phyloP scores from a whole-genome alignment of 1,139 yeast species.

The Protomyces inouyei region DNA sequence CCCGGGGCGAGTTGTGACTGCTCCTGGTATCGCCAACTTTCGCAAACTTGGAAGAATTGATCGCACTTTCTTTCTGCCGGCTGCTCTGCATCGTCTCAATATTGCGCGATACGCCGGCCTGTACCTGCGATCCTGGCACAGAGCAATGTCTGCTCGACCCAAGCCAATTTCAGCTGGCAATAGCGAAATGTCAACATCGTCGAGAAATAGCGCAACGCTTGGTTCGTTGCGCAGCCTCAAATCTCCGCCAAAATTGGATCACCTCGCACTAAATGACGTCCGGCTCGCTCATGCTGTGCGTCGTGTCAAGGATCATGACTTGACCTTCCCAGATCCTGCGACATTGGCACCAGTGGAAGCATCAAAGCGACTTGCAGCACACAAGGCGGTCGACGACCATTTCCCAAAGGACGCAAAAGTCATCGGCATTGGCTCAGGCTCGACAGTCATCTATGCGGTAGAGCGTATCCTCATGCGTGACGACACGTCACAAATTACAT shows the following conservation, averaged over 20 bases:
- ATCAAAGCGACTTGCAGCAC: conserved; percentile 84
- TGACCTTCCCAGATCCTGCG: conserved; percentile 20
- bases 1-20: no score
- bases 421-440: conserved; percentile 93
- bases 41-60: no score
- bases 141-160: background rate
- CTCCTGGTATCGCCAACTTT: no score
- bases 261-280: conserved; percentile 6
- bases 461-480: conserved; percentile 76
- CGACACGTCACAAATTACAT: conserved; percentile 49
- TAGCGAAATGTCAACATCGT: background rate
- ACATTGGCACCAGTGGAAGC: conserved; percentile 44
- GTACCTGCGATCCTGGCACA: no score
- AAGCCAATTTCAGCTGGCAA: background rate
- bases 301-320: conserved; percentile 4
- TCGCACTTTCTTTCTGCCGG: no score
- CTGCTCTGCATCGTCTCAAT: no score
- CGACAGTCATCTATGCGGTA: conserved; percentile 93
- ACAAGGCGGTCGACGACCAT: conserved; percentile 86
- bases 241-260: conserved; percentile 16
- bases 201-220: conserved; percentile 13
- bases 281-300: conserved; percentile 8
- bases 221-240: conserved; percentile 13
- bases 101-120: background rate
- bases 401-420: conserved; percentile 65